Conservation (phyloP, 2,329 filamentous ascomycete genomes). For the Ceratocystiopsis minuta region DNA sequence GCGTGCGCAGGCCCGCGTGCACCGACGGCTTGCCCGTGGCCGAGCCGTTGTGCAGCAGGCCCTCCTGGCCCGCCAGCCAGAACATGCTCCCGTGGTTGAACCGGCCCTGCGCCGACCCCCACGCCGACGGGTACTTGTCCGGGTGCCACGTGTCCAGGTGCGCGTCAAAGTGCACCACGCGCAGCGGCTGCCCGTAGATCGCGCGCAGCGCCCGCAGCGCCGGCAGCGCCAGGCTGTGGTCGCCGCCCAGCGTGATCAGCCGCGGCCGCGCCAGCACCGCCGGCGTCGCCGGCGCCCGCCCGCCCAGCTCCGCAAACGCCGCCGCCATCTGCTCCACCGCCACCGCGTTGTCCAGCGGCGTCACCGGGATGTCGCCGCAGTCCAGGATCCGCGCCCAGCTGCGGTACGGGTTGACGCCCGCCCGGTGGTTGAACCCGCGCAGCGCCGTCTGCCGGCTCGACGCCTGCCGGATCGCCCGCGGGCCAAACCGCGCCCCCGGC, state of each 20-base stretch:
- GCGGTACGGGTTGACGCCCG: slow-evolving; percentile 65
- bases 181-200: slow-evolving; percentile 42
- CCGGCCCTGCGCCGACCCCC: slow-evolving; percentile 48
- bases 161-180: slow-evolving; percentile 58
- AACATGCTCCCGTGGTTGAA: slow-evolving; percentile 90
- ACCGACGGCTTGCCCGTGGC: slow-evolving; percentile 48
- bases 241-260: slow-evolving; percentile 54
- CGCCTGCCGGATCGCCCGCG: slow-evolving; percentile 69
- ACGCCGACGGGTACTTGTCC: slow-evolving; percentile 59
- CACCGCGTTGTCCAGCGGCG: slow-evolving; percentile 69
- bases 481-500: slow-evolving; percentile 65
- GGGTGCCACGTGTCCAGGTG: slow-evolving; percentile 81
- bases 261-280: slow-evolving; percentile 24
- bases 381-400: slow-evolving; percentile 67
- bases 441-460: slow-evolving; percentile 65
- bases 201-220: slow-evolving; percentile 48
- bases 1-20: slow-evolving; percentile 67
- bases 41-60: slow-evolving; percentile 47
- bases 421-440: slow-evolving; percentile 67
- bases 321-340: slow-evolving; percentile 71
- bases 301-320: slow-evolving; percentile 53
- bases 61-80: slow-evolving; percentile 70
- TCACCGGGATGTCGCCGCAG: slow-evolving; percentile 80
- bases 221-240: slow-evolving; percentile 53
- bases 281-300: slow-evolving; percentile 18